Conservation (phyloP, 139 green algal genomes). For the Chlamydomonas sp. region DNA sequence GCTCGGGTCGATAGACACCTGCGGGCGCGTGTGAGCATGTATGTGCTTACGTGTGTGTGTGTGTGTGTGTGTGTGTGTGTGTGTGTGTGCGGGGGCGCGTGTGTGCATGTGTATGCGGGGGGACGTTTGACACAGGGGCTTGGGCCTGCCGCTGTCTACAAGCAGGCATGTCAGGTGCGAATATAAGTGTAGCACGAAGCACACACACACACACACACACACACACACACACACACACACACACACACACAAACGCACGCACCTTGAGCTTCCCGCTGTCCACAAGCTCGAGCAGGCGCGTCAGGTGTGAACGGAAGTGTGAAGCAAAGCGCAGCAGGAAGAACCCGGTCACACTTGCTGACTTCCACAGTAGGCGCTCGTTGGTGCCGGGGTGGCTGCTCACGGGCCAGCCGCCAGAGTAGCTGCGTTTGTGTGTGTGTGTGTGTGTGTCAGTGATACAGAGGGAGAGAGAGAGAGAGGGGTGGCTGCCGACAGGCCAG, state of each 20-base stretch:
- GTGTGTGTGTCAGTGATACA: background rate
- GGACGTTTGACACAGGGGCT: no score
- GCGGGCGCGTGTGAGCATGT: no score
- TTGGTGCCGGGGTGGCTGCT: conserved; percentile 40
- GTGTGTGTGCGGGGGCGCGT: no score
- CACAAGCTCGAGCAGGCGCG: conserved; percentile 25
- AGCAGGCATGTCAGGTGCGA: no score
- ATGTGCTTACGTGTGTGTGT: no score
- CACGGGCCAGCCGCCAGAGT: conserved; percentile 36
- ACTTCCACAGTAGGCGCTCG: conserved; percentile 77
- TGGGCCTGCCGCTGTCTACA: no score
- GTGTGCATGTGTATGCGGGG: no score
- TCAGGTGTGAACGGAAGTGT: conserved; percentile 40
- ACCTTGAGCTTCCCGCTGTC: conserved; percentile 25
- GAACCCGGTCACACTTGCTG: conserved; percentile 59
- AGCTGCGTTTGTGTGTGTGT: no score
- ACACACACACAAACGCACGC: conserved; percentile 5
- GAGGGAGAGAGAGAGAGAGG: background rate
- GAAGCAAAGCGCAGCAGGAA: conserved; percentile 62
- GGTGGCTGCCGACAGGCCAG: background rate
- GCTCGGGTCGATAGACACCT: conserved; percentile 30
- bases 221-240: background rate
- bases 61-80: no score
- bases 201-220: background rate
- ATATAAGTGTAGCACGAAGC: background rate